These are phyloP conservation scores for Cladosporium sp. DNA, from an alignment of 2,329 filamentous ascomycete species.

Conservation along the genomic window DNA sequence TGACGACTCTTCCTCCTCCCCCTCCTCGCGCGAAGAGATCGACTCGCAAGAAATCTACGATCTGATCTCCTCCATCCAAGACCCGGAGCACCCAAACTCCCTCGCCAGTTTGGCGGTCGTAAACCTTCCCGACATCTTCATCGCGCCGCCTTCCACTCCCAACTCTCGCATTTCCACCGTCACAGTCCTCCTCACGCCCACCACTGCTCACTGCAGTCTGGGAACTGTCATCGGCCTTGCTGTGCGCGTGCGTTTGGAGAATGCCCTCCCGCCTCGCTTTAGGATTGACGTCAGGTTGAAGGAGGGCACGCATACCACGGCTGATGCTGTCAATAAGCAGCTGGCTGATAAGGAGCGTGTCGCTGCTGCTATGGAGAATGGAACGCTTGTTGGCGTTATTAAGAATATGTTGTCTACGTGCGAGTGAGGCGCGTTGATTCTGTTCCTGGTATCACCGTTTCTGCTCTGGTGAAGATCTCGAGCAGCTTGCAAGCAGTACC, in stretches of 20 bases:
- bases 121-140: slow-evolving; percentile 88
- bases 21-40: slow-evolving; percentile 82
- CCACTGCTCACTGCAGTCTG: slow-evolving; percentile 92
- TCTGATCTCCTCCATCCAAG: slow-evolving; percentile 88
- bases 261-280: slow-evolving; percentile 85
- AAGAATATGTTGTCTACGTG: slow-evolving; percentile 73
- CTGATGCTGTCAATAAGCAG: slow-evolving; percentile 95
- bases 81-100: slow-evolving; percentile 93
- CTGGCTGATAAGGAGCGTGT: slow-evolving; percentile 94
- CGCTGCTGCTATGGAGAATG: slow-evolving; percentile 89
- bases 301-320: slow-evolving; percentile 90
- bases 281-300: slow-evolving; percentile 91
- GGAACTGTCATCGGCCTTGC: slow-evolving; percentile 95
- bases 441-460: no score
- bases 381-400: slow-evolving; percentile 78
- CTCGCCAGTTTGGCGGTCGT: slow-evolving; percentile 91
- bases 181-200: slow-evolving; percentile 86
- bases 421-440: slow-evolving; percentile 21
- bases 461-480: no score
- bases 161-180: slow-evolving; percentile 66
- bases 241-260: slow-evolving; percentile 84
- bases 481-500: no score
- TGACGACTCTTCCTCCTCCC: slow-evolving; percentile 56
- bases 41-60: slow-evolving; percentile 98
- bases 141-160: slow-evolving; percentile 61